A percentile compares a stretch with the other conserved stretches of the same genome.
Conservation (phyloP, 176 grass and related monocot genomes). For the Avena insularis region DNA sequence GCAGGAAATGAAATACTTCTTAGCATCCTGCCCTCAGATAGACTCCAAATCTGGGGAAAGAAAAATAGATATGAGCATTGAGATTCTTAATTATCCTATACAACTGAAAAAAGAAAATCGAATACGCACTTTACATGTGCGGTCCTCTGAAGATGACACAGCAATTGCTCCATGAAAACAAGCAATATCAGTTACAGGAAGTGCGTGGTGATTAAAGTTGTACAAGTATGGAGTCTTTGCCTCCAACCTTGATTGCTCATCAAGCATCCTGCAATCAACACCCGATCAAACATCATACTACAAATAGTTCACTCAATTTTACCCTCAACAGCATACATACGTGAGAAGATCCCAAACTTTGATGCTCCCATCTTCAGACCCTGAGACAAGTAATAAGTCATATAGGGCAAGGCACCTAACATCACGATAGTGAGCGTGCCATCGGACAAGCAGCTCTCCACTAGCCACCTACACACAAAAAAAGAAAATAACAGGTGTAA, state of each 20-base stretch:
- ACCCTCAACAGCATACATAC: conserved; percentile 54
- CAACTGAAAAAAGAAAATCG: neutral
- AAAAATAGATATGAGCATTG: conserved; percentile 33
- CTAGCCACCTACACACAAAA: conserved; percentile 59
- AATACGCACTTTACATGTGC: conserved; percentile 81
- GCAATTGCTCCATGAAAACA: conserved; percentile 69
- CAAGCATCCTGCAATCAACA: conserved; percentile 72
- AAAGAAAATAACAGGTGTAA: neutral
- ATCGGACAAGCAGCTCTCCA: conserved; percentile 84
- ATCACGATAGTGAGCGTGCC: conserved; percentile 79
- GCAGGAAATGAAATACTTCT: conserved; percentile 73
- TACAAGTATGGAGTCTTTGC: conserved; percentile 53
- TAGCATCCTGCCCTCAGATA: conserved; percentile 71
- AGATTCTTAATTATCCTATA: conserved; percentile 27
- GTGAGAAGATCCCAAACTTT: conserved; percentile 91
- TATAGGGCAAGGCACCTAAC: conserved; percentile 82
- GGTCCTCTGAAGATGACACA: conserved; percentile 85
- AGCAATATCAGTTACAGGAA: conserved; percentile 75
- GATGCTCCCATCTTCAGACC: conserved; percentile 69
- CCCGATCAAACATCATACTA: conserved; percentile 16
- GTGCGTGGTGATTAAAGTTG: conserved; percentile 71
- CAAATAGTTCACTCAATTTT: conserved; percentile 24
- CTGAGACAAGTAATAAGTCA: conserved; percentile 78
- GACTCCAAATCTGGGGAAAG: conserved; percentile 74
- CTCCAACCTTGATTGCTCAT: conserved; percentile 59